Evolutionary conservation across 1,139 yeast genomes (phyloP), one percentile per base, ranked within the genome.

Genomic region (Zygosaccharomyces pseudobailii): DNA sequence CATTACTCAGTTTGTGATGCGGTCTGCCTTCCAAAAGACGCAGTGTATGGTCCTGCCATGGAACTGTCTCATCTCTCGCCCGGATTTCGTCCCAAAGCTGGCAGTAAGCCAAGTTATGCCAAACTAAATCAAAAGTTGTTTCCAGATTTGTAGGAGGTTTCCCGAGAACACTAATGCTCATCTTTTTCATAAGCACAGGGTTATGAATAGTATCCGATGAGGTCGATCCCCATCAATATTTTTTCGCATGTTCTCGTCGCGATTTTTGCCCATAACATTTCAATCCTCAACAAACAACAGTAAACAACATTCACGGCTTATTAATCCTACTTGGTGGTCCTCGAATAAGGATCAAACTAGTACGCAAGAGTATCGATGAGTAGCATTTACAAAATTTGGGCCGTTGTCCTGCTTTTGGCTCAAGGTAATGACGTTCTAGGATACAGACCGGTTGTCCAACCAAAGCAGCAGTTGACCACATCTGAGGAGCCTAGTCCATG

Each of bases 401-500:
- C 45, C 35, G 37, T 21, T 22, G 46, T 36, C 34, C 13, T 49
- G n/a, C 32, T 45, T 23, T 31, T 46, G 13, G 28, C 46, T 20
- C 36, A 47, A 21, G 35, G 46, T 13, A 44, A 44, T 17, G 53
- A 50, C 45, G 56, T 42, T 23, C n/a, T 37, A n/a, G 63, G 62
- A 28, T 59, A 50, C 39, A 61, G 60, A 42, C 51, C 57, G 17
- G 65, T 55, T 6, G 51, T 58, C 33, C 57, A 55, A 25, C 69
- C 69, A 31, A 57, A 55, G 41, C 61, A 61, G 19, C 57, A 56
- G 37, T 40, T 53, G 28, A 67, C 71, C 1, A 59, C 71, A 0
- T 55, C 73, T 7, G 73, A 69, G 33, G 58, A 70, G 0, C 82
- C 80, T 8, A 71, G 72, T 45, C 83, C 89, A 4, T 88, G 96